phyloP scores from a whole-genome alignment of 176 grass and related monocot species.

The Triticum turgidum region DNA sequence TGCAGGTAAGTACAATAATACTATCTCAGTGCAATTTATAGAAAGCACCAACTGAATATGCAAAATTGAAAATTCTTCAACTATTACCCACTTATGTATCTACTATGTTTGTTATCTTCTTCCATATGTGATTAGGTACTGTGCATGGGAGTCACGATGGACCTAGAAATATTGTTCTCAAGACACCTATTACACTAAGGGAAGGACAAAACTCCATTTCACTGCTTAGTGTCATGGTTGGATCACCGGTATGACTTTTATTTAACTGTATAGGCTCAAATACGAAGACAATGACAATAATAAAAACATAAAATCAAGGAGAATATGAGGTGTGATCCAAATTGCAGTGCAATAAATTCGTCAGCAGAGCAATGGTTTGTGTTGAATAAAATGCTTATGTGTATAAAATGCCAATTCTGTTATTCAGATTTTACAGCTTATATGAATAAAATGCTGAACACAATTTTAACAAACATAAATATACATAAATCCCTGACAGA shows the following conservation, averaged over 20 bases:
- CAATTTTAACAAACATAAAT: background rate
- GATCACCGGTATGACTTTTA: conserved; percentile 56
- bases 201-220: conserved; percentile 61
- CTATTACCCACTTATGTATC: background rate
- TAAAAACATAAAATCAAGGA: background rate
- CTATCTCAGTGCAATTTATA: background rate
- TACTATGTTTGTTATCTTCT: background rate
- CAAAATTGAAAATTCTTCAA: background rate
- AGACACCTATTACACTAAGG: conserved; percentile 40
- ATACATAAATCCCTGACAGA: background rate
- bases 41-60: background rate
- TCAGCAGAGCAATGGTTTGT: background rate
- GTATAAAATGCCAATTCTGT: background rate
- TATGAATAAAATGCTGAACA: conserved; percentile 9
- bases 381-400: too few relatives aligned
- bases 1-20: conserved; percentile 45
- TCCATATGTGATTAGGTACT: conserved; percentile 41
- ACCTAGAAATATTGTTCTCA: conserved; percentile 30
- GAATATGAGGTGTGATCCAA: background rate
- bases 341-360: background rate
- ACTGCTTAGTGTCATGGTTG: conserved; percentile 75
- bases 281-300: background rate
- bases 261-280: conserved; percentile 10
- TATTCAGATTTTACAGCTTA: background rate
- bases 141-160: conserved; percentile 54